Evolutionary conservation across 192 early-diverging fungal genomes (phyloP).

Genomic region (Umbelopsis sp.): DNA sequence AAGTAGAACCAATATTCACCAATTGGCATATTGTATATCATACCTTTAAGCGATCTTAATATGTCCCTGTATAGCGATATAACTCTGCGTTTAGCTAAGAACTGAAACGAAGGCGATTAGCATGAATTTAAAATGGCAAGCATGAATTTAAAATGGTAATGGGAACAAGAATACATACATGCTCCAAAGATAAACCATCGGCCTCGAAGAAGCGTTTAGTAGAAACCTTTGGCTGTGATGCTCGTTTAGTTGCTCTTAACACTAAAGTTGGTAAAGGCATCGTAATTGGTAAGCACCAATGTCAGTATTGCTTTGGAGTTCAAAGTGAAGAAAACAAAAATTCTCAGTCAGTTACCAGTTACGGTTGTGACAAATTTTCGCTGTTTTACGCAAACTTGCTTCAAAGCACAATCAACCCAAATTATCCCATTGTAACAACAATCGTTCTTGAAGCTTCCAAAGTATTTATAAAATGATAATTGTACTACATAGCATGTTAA

Average conservation of each 20-base stretch:
- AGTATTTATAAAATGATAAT: too few species aligned
- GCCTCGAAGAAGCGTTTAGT: conserved; percentile 28
- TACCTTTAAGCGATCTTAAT: conserved; percentile 36
- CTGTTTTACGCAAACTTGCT: too few species aligned
- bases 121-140: neutral
- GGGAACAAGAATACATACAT: conserved; percentile 23
- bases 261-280: neutral
- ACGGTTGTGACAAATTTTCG: too few species aligned
- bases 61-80: conserved; percentile 39
- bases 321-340: too few species aligned
- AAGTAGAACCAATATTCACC: neutral
- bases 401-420: too few species aligned
- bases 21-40: neutral
- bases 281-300: neutral
- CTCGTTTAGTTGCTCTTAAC: neutral
- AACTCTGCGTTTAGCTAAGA: conserved; percentile 28
- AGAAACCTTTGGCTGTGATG: neutral
- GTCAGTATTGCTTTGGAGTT: too few species aligned
- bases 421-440: too few species aligned
- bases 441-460: too few species aligned
- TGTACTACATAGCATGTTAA: too few species aligned
- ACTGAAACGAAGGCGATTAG: conserved; percentile 15
- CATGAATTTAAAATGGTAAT: too few species aligned
- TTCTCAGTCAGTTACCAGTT: too few species aligned
- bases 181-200: conserved; percentile 27